Conservation (phyloP, 805 yeast genomes). For the Hanseniaspora meyeri region DNA sequence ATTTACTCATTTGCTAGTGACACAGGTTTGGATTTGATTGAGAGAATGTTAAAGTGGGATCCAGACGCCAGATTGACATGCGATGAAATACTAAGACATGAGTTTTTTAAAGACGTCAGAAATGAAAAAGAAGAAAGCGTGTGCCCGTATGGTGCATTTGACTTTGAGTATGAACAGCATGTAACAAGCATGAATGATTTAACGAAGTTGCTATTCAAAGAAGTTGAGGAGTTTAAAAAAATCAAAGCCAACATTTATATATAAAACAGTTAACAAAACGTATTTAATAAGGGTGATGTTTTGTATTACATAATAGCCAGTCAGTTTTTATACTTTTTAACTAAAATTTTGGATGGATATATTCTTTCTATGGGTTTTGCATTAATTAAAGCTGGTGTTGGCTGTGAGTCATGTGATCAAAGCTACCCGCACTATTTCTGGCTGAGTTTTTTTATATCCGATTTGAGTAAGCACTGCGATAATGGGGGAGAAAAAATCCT, state of each 20-base stretch:
- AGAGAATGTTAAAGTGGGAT: conserved; percentile 52
- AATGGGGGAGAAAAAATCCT: too few relatives aligned
- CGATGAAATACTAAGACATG: conserved; percentile 44
- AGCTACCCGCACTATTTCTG: too few relatives aligned
- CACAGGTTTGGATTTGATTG: conserved; percentile 42
- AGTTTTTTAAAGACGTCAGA: conserved; percentile 43
- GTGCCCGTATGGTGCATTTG: conserved; percentile 38
- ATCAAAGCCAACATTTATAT: conserved; percentile 18
- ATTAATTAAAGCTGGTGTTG: too few relatives aligned
- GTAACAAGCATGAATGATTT: conserved; percentile 33
- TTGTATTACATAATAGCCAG: too few relatives aligned
- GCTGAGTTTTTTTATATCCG: too few relatives aligned
- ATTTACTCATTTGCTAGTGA: conserved; percentile 52
- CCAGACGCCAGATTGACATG: conserved; percentile 43
- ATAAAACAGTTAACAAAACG: neutral
- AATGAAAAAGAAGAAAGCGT: conserved; percentile 44
- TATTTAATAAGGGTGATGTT: neutral
- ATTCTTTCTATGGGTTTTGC: too few relatives aligned
- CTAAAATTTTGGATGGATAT: too few relatives aligned
- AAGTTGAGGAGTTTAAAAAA: conserved; percentile 39
- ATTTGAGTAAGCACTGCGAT: too few relatives aligned
- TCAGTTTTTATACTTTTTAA: too few relatives aligned
- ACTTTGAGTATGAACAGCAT: conserved; percentile 52
- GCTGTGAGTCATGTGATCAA: too few relatives aligned
- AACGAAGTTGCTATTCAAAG: conserved; percentile 38